Base-by-base conservation (phyloP, 2,329 filamentous ascomycete genomes). In the Bisporella sp. region DNA sequence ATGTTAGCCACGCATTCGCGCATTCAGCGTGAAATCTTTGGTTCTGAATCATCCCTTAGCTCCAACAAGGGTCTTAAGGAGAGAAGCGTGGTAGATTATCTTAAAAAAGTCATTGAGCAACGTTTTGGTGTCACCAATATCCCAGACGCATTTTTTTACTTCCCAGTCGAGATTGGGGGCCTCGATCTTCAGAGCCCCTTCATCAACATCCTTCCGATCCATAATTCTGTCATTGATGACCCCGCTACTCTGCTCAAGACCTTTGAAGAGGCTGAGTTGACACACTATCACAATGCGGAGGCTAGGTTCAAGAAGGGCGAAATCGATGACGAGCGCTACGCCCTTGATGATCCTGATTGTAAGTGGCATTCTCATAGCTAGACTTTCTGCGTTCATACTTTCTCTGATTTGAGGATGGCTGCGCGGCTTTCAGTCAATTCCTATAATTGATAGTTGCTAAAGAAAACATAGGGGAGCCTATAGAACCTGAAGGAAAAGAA, bases 11-110 rank as follows among this genome's bases (percentile, higher is more conserved):
- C 76, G 0, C 70, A 80, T 47, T 69, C 68, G 37, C 69, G 71
- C 33, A 79, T 82, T 45, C 77, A 82, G 57, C 65, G 65, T 13
- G 64, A 67, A 3, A 61, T 82, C 2, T 81, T 82, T 59, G 60
- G 64, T 4, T 21, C 21, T 21, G 21, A 21, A 21, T 21, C 21
- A 21, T 3, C 21, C 21, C 21, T 21, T 3, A 21, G 21, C 21
- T 21, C 21, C 21, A 21, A 21, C 21, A 21, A 21, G 21, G 21
- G 21, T 21, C 21, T 21, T 21, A 21, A 21, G 21, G 59, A 66
- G 4, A 55, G 51, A 28, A 73, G 70, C 9, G 71, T 78, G 6
- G 71, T 71, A 3, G 67, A 71, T 42, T 69, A 74, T 57, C 69
- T 79, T 7, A 74, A 76, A 49, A 62, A 67, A 3, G 68, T 70